Percentiles rank a stretch among this genome's conserved stretches.
These are phyloP conservation scores for Ramularia endophylla DNA, from an alignment of 2,329 filamentous ascomycete genomes.

Conservation along the genomic window DNA sequence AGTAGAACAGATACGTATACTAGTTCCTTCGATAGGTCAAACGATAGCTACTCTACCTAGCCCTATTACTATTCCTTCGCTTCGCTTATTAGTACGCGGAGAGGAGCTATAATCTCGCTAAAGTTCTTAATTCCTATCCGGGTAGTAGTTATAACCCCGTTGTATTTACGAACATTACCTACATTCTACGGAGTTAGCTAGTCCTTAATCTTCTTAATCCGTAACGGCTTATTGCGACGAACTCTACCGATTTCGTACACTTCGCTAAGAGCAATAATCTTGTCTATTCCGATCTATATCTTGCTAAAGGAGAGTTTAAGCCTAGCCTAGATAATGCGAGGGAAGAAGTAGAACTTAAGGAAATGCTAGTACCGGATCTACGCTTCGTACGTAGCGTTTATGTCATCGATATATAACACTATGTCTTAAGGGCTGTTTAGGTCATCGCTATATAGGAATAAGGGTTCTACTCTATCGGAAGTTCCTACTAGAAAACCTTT, in stretches of 20 bases:
- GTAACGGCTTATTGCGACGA: not conserved
- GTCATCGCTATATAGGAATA: not conserved
- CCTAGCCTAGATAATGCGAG: too few relatives aligned
- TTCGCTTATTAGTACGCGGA: not conserved
- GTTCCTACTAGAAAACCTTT: too few relatives aligned
- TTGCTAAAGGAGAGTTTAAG: too few relatives aligned
- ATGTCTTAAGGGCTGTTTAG: conserved; percentile 1
- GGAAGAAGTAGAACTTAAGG: too few relatives aligned
- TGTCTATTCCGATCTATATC: conserved; percentile 3
- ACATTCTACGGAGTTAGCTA: too few relatives aligned
- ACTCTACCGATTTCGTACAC: not conserved
- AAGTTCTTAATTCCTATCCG: conserved; percentile 3
- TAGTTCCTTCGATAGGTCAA: conserved; percentile 2
- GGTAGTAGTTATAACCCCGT: not conserved
- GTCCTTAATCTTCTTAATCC: not conserved
- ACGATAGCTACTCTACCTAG: conserved; percentile 3
- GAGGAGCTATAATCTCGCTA: not conserved
- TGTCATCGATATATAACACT: too few relatives aligned
- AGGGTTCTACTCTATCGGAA: conserved; percentile 3
- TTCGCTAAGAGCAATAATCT: conserved; percentile 3
- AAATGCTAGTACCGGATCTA: too few relatives aligned
- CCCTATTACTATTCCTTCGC: conserved; percentile 1
- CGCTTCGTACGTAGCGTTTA: too few relatives aligned
- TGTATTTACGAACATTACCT: not conserved
- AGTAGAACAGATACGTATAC: not conserved